Evolutionary conservation across 2,329 filamentous ascomycete species (phyloP), one percentile per base, ranked within the genome.

Genomic region (Penicillium freii): DNA sequence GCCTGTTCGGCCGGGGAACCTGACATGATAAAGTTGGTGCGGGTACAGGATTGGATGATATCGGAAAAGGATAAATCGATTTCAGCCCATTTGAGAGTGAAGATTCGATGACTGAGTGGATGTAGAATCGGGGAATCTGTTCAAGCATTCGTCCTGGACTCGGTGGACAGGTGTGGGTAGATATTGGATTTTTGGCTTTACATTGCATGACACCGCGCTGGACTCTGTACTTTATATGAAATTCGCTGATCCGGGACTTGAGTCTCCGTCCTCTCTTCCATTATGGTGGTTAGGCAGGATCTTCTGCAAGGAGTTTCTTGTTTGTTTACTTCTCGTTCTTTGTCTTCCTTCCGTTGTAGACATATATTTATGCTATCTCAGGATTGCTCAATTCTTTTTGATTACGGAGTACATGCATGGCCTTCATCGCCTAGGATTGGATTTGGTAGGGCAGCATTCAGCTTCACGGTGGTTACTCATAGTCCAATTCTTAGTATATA

Each of bases 191-290:
- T 52, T 46, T 57, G 51, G 60, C 57, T 57, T 66, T 64, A 64
- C 59, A 65, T 65, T 67, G 65, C 65, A 65, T 67, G 62, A 66
- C 58, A 54, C 53, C 61, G 62, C 60, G 62, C 64, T 63, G 63
- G 61, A 61, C 63, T 64, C 48, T 67, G 66, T 67, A 68, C 61
- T 66, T 65, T 66, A 66, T 65, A 59, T 62, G 62, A 58, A 57
- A 60, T 60, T 66, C 53, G 52, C 54, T 54, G 49, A 54, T 50
- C 57, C 48, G 55, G 44, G 56, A 59, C 56, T 48, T 46, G 36
- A 45, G 56, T 54, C 56, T 54, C 51, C 52, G 31, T 44, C 43
- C 55, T 55, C 47, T 49, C 55, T 46, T 54, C 52, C 49, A 27
- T 53, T 25, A 52, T 29, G 46, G 52, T 36, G 23, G 44, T 40